Evolutionary conservation across 164 flowering plant genomes (phyloP).

Genomic region (Umbilicus rupestris): DNA sequence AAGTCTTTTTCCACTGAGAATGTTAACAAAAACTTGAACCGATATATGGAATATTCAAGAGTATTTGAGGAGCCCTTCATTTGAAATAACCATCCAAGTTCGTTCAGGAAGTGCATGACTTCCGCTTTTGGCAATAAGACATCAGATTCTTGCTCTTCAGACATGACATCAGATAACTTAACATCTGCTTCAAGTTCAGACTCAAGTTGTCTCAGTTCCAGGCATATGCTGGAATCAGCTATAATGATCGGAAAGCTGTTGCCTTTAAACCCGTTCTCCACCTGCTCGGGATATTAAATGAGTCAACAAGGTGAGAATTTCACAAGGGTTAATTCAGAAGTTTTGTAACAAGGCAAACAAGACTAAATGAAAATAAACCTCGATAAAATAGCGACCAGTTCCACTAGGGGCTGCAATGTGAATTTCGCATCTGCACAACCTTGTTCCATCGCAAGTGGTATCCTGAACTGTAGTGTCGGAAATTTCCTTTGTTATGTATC

Average conservation of each 20-base stretch:
- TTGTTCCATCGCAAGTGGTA: slow-evolving; percentile 37
- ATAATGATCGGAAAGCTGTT: slow-evolving; percentile 76
- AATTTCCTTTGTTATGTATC: slow-evolving; percentile 44
- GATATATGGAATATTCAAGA: slow-evolving; percentile 31
- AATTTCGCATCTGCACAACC: slow-evolving; percentile 33
- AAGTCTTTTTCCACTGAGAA: slow-evolving; percentile 72
- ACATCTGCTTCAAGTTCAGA: slow-evolving; percentile 38
- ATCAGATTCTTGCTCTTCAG: slow-evolving; percentile 28
- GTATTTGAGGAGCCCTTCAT: slow-evolving; percentile 22
- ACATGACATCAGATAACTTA: slow-evolving; percentile 18
- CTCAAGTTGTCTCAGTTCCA: slow-evolving; percentile 66
- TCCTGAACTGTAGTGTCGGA: slow-evolving; percentile 23
- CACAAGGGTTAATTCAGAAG: background rate
- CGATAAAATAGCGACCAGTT: slow-evolving; percentile 79
- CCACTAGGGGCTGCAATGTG: slow-evolving; percentile 27
- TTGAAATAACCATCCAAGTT: slow-evolving; percentile 93
- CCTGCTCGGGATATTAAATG: slow-evolving; percentile 29
- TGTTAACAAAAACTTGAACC: slow-evolving; percentile 58
- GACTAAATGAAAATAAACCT: slow-evolving; percentile 29
- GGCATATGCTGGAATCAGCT: slow-evolving; percentile 64
- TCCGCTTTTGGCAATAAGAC: slow-evolving; percentile 43
- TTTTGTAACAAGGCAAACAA: background rate
- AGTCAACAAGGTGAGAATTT: background rate
- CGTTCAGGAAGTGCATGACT: slow-evolving; percentile 68
- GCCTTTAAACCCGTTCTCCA: slow-evolving; percentile 78